These are phyloP conservation scores for Gamarada debralockiae DNA, from an alignment of 495 filamentous ascomycete species.

Conservation along the genomic window DNA sequence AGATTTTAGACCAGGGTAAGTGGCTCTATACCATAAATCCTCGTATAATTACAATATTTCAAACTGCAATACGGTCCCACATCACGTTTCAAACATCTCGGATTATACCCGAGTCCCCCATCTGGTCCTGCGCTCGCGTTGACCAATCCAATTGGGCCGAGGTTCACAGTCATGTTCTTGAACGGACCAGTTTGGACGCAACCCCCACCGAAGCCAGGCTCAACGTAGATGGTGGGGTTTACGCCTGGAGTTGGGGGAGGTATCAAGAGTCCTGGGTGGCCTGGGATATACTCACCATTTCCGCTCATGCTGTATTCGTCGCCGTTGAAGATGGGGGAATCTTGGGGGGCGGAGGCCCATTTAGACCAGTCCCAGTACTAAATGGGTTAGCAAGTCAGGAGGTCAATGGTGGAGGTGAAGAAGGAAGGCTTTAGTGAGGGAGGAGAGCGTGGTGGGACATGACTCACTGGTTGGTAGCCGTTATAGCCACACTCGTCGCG, in stretches of 20 bases:
- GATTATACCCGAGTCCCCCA: constrained; percentile 41
- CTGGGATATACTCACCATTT: constrained; percentile 49
- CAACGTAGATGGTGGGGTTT: constrained; percentile 30
- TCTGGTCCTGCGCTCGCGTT: constrained; percentile 18
- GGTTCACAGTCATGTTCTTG: constrained; percentile 38
- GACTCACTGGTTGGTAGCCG: too few relatives aligned
- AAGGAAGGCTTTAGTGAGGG: too few relatives aligned
- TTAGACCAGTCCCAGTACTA: constrained; percentile 53
- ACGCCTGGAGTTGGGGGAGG: too few relatives aligned
- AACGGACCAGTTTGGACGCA: constrained; percentile 62
- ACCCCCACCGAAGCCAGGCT: constrained; percentile 58
- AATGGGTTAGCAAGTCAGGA: too few relatives aligned
- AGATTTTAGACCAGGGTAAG: not conserved
- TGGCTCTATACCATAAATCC: constrained; percentile 31
- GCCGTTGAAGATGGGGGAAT: constrained; percentile 63
- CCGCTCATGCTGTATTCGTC: constrained; percentile 55
- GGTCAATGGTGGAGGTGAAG: too few relatives aligned
- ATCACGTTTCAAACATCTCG: constrained; percentile 65
- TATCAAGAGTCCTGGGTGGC: constrained; percentile 9
- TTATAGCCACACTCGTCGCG: constrained; percentile 67
- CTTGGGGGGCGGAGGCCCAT: constrained; percentile 41
- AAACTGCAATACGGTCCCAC: constrained; percentile 42
- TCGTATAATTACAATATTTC: constrained; percentile 47
- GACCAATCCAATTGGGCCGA: constrained; percentile 45
- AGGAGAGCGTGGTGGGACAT: too few relatives aligned